Percentiles rank a stretch among this genome's conserved stretches.
These are phyloP conservation scores for Chaetomidium leptoderma DNA, from an alignment of 495 filamentous ascomycete species.

Conservation along the genomic window DNA sequence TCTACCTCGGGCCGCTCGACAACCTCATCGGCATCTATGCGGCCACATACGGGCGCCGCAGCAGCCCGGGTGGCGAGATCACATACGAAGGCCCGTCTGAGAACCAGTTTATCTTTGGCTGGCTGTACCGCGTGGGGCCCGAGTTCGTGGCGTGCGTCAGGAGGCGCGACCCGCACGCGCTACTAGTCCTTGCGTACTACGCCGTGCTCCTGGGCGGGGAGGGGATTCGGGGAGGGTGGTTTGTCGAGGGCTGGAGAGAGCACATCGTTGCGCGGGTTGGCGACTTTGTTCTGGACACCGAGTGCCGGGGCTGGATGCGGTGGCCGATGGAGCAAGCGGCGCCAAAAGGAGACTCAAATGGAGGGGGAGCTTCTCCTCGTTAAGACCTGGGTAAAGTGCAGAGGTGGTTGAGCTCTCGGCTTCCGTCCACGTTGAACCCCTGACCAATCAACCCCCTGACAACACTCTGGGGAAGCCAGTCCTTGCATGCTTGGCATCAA, in stretches of 20 bases:
- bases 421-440: neutral
- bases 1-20: neutral
- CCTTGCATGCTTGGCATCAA: constrained; percentile 6
- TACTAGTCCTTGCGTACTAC: constrained; percentile 7
- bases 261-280: neutral
- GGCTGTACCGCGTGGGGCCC: constrained; percentile 1
- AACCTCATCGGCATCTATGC: neutral
- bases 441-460: neutral
- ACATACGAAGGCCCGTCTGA: neutral
- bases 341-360: neutral
- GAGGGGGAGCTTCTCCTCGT: neutral
- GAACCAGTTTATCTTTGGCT: constrained; percentile 9
- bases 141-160: constrained; percentile 1
- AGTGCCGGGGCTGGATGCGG: neutral
- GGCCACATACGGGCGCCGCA: neutral
- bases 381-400: too few species aligned
- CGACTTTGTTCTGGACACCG: neutral
- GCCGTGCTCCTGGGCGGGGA: neutral
- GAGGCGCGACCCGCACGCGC: neutral
- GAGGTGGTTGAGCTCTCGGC: too few species aligned
- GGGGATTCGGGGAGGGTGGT: neutral
- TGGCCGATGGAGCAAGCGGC: neutral
- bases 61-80: neutral
- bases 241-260: constrained; percentile 1
- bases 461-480: neutral